Conservation (phyloP, 2,329 filamentous ascomycete genomes). For the Ciborinia camelliae region DNA sequence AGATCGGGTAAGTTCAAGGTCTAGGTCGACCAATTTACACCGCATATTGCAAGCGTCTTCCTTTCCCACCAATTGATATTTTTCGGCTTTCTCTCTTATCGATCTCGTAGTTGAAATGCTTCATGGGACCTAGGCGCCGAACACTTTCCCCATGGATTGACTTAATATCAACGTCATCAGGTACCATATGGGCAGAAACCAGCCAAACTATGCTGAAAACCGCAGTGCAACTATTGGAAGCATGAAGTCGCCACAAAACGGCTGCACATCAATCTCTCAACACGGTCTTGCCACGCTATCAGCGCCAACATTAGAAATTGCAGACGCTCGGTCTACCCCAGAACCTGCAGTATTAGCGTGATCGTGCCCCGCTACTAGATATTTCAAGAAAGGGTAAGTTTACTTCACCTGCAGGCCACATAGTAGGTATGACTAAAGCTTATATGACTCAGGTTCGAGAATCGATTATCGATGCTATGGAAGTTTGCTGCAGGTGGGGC, state of each 20-base stretch:
- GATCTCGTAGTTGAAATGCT: background rate
- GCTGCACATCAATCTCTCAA: background rate
- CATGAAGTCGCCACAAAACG: background rate
- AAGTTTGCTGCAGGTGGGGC: background rate
- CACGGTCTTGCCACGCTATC: background rate
- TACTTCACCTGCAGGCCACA: too few species aligned
- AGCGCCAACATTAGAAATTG: background rate
- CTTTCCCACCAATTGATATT: background rate
- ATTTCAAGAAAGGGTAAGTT: background rate
- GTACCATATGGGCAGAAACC: background rate
- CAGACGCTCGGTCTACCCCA: slow-evolving; percentile 12
- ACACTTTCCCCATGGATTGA: background rate
- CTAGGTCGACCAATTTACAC: background rate
- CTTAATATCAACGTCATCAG: too few species aligned
- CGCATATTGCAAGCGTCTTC: background rate
- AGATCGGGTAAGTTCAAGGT: background rate
- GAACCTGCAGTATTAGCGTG: background rate
- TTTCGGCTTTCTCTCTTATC: background rate
- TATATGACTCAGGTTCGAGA: background rate
- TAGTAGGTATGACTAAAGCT: background rate
- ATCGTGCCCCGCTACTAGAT: background rate
- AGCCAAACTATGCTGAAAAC: background rate
- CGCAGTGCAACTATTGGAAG: background rate
- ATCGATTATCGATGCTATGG: background rate
- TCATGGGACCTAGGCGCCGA: background rate